phyloP scores from a whole-genome alignment of 139 green algal genomes.

The Tetradesmus lagerheimii region DNA sequence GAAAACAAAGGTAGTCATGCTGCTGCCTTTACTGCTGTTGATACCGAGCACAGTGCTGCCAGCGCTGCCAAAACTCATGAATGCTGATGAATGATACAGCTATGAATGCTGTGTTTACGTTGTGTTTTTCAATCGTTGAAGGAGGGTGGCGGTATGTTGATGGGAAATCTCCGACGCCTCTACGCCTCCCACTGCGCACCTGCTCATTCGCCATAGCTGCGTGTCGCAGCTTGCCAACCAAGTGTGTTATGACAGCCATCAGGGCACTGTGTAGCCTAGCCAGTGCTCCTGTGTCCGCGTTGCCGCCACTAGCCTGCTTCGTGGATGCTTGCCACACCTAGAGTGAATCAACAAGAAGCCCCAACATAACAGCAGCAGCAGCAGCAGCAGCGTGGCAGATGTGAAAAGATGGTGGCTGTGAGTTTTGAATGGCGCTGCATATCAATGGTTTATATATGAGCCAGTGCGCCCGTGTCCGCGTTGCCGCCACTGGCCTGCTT shows the following conservation, averaged over 20 bases:
- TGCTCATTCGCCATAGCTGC: constrained; percentile 55
- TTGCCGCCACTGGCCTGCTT: constrained; percentile 20
- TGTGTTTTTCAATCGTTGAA: too few relatives aligned
- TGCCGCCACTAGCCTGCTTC: constrained; percentile 8
- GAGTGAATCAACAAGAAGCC: not conserved
- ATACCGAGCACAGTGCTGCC: too few relatives aligned
- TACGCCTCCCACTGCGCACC: not conserved
- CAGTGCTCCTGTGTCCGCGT: constrained; percentile 59
- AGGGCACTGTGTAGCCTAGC: constrained; percentile 77
- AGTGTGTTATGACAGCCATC: constrained; percentile 81
- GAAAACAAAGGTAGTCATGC: too few relatives aligned
- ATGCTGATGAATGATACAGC: too few relatives aligned
- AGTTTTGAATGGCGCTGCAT: too few relatives aligned
- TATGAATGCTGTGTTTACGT: too few relatives aligned
- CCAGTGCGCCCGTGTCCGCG: constrained; percentile 60
- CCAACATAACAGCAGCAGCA: not conserved
- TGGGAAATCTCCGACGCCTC: too few relatives aligned
- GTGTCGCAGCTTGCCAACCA: constrained; percentile 69
- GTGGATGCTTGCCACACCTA: constrained; percentile 37
- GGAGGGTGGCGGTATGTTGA: too few relatives aligned
- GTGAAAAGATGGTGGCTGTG: not conserved
- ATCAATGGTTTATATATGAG: too few relatives aligned
- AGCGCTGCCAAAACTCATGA: too few relatives aligned
- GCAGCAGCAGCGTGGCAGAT: not conserved
- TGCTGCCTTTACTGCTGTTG: too few relatives aligned